Evolutionary conservation across 2,329 filamentous ascomycete species (phyloP), one percentile per base, ranked within the genome.

Genomic region (Macroventuria anomochaeta): DNA sequence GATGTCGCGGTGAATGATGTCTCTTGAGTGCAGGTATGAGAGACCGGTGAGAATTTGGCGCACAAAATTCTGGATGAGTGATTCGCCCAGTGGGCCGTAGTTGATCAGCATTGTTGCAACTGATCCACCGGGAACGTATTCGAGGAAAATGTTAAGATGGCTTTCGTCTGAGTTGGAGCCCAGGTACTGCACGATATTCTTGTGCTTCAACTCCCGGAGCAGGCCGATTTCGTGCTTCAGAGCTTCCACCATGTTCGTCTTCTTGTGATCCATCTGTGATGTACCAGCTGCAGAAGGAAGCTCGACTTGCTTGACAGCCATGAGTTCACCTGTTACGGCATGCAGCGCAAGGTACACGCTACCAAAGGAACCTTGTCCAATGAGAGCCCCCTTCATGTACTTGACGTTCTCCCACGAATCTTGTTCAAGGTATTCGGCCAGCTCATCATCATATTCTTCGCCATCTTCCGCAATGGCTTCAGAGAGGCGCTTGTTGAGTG

Each of bases 91-190:
- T 7, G 93, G 93, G 55, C 96, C 96, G 74, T 99, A 99, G 64
- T 96, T 96, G 79, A 97, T 95, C 62, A 99, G 88, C 93, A 99
- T 97, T 8, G 91, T 96, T 63, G 96, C 95, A 21, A 99, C 96
- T 11, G 93, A 97, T 38, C 95, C 95, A 76, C 95, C 95, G 13
- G 95, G 91, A 26, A 99, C 95, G 74, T 99, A 99, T 77, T 99
- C 95, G 71, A 99, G 87, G 86, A 99, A 99, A 89, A 99, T 99
- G 79, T 99, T 99, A 68, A 99, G 86, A 73, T 93, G 88, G 49
- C 93, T 88, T 15, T 91, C 86, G 58, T 96, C 95, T 7, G 91
- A 93, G 69, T 93, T 93, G 64, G 93, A 97, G 55, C 95, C 95
- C 7, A 99, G 86, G 72, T 99, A 99, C 73, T 97, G 95, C 74